These are phyloP conservation scores for Xylaria bambusicola DNA, from an alignment of 495 filamentous ascomycete genomes.

Conservation along the genomic window DNA sequence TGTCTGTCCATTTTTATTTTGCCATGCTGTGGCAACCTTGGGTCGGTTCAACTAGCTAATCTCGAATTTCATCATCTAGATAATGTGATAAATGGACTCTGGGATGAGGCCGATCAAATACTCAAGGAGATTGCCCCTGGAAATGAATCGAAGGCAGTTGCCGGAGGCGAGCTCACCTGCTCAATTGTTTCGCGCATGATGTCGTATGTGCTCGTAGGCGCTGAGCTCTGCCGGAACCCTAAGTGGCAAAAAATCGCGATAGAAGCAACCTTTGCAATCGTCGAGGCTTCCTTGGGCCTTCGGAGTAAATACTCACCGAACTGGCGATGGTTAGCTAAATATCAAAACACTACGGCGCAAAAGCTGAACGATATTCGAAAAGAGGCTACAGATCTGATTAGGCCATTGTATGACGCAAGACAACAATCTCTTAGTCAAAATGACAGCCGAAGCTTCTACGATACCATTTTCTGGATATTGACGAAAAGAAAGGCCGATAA, in stretches of 20 bases:
- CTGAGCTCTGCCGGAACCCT: background rate
- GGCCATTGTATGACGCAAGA: background rate
- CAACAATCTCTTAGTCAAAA: background rate
- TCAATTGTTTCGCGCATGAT: background rate
- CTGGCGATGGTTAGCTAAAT: constrained; percentile 1
- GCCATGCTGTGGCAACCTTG: background rate
- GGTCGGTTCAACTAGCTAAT: background rate
- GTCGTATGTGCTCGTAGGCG: background rate
- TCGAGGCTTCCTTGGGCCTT: constrained; percentile 2
- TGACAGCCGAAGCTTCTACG: background rate
- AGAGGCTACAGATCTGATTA: constrained; percentile 3
- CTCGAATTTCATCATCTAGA: background rate
- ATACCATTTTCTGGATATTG: constrained; percentile 1
- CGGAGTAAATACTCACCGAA: background rate
- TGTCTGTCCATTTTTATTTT: background rate
- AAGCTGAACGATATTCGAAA: constrained; percentile 1
- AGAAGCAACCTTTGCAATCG: background rate
- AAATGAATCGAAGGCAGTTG: background rate
- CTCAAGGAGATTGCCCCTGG: background rate
- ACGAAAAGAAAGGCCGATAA: constrained; percentile 1
- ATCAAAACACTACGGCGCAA: background rate
- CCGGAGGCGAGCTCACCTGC: background rate
- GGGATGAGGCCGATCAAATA: background rate
- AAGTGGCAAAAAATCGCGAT: constrained; percentile 1
- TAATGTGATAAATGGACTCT: background rate